Evolutionary conservation across 2,329 filamentous ascomycete species (phyloP), one percentile per base, ranked within the genome.

Genomic region (Calycina herbarum): DNA sequence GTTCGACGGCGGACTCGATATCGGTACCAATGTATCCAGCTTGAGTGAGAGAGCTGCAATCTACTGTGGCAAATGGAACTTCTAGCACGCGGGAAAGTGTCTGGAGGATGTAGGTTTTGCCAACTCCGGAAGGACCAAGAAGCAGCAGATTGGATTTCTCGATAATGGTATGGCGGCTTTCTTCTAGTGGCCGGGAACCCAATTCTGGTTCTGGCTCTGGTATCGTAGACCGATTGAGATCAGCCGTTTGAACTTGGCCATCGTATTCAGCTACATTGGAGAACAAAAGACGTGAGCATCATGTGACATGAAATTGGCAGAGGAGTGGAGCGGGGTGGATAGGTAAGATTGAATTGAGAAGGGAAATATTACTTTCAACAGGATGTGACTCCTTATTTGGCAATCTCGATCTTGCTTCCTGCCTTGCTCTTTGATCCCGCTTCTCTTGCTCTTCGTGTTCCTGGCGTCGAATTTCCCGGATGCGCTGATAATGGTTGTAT

Each of bases 21-120:
- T 99, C 95, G 75, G 98, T 94, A 35, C 95, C 95, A 71, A 99
- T 97, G 73, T 99, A 99, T 31, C 95, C 94, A 4, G 94, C 94
- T 79, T 97, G 94, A 0, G 94, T 98, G 69, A 98, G 93, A 5
- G 94, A 92, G 61, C 95, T 97, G 78, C 94, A 98, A 78, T 98
- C 94, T 67, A 92, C 94, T 78, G 97, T 97, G 68, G 92, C 93
- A 75, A 97, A 96, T 0, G 95, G 95, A 0, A 98, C 93, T 67
- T 95, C 94, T n/a, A 99, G 85, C 62, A 95, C 90, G 74, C 93
- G 90, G 71, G 94, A 95, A 48, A 98, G 81, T 0, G 94, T 98
- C 78, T 61, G 78, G 58, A 93, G 86, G 80, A 99, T 98, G 68
- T 98, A 88, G 0, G 95, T 99, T 80, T 99, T 99, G 15, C 95